Evolutionary conservation across 139 green algal genomes (phyloP), one percentile per base, ranked within the genome.

Genomic region (Volvox reticuliferus): DNA sequence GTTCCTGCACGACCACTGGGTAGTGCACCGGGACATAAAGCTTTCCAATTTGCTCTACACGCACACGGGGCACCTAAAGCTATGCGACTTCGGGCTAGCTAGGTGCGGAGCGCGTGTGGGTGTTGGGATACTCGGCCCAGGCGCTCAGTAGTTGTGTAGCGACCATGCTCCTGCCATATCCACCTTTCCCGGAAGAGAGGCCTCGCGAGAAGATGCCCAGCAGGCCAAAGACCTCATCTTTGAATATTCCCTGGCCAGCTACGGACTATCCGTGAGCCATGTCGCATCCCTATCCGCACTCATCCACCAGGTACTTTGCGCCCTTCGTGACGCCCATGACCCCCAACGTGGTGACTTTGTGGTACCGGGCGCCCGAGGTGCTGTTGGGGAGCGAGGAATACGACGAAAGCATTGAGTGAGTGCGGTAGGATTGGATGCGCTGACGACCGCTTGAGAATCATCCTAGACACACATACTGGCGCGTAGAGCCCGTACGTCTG

Each of bases 11-110:
- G 90, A 93, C 79, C 87, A 79, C 44, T 97, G 96, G 95, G 88
- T 97, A 20, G 92, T 98, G 76, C 96, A 97, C 92, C 86, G 96
- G 9, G 96, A 98, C 92, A 79, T 97, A 21, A 96, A 97, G 94
- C 92, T 97, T n/a, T 96, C 93, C 90, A 98, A 98, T 89, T 92
- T 97, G 88, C 93, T 97, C 35, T 96, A 93, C 86, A 95, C 94
- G 79, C 35, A 82, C 79, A 86, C 86, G 0, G 95, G 96, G 37
- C 55, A 92, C 33, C 93, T 98, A 79, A 97, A 97, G 92, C 86
- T 98, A 33, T 97, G 96, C 86, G 96, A 98, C 93, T 97, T 97
- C 83, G 96, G 96, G 0, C 92, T 98, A 5, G 96, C 96, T 2
- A 93, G 96, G 84, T 97, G 77, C 2, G 83, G 36, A 73, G 44